These are phyloP conservation scores for Mortierella sp. DNA, from an alignment of 371 early-diverging fungal species.

Conservation along the genomic window DNA sequence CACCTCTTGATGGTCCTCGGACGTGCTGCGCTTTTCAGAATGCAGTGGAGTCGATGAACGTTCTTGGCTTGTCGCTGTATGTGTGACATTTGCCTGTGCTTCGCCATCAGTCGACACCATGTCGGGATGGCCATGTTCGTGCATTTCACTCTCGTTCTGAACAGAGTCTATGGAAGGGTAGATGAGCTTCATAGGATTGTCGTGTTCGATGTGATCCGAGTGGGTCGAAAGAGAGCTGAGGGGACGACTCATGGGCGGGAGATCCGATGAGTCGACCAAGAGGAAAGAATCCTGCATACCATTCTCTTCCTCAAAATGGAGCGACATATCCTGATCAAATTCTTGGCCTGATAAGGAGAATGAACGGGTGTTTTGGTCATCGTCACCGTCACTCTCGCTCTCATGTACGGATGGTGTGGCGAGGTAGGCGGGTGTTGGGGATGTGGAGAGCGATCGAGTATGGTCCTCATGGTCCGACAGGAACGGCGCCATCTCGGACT, in stretches of 20 bases:
- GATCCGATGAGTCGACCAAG: conserved; percentile 37
- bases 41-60: too few species aligned
- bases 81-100: too few species aligned
- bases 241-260: conserved; percentile 26
- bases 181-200: conserved; percentile 27
- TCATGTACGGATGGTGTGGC: neutral
- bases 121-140: neutral
- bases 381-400: conserved; percentile 4
- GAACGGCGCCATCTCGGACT: conserved; percentile 42
- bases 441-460: conserved; percentile 1
- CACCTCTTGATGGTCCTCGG: conserved; percentile 1
- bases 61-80: too few species aligned
- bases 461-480: conserved; percentile 37
- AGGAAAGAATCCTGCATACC: conserved; percentile 27
- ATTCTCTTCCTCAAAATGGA: neutral
- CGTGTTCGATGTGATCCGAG: conserved; percentile 21
- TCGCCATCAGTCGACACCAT: neutral
- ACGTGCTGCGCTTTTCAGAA: neutral
- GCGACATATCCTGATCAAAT: conserved; percentile 2
- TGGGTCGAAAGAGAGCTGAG: conserved; percentile 33
- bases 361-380: conserved; percentile 9
- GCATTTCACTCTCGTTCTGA: neutral
- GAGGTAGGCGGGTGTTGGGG: conserved; percentile 5
- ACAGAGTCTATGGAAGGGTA: conserved; percentile 20
- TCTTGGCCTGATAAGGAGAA: conserved; percentile 18